A percentile compares a stretch with the other conserved stretches of the same genome.
Conservation (phyloP, 768 basidiomycete species). For the Mycena indigotica region DNA sequence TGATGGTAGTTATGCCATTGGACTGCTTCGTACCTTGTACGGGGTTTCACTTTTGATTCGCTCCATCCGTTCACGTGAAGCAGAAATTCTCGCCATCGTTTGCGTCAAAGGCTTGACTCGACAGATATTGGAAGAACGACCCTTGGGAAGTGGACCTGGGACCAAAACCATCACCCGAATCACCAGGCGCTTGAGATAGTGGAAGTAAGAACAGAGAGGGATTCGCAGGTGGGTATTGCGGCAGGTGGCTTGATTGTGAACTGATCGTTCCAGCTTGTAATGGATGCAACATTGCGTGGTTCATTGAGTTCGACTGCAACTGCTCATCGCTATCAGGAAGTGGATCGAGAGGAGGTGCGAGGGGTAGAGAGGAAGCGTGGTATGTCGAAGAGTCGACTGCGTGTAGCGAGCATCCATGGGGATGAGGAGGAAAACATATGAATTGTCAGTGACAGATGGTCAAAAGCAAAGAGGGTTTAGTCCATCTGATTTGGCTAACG, state of each 20-base stretch:
- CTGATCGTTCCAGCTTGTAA: background rate
- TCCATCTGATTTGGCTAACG: background rate
- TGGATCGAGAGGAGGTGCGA: conserved; percentile 7
- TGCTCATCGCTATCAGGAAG: conserved; percentile 3
- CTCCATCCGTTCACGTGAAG: background rate
- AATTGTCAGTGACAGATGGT: background rate
- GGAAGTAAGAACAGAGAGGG: background rate
- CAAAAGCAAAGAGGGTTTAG: background rate
- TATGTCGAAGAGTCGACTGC: background rate
- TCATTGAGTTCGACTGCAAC: conserved; percentile 1
- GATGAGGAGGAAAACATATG: background rate
- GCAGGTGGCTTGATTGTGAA: background rate
- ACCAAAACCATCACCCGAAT: conserved; percentile 14
- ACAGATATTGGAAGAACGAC: conserved; percentile 45
- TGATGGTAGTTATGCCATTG: conserved; percentile 32
- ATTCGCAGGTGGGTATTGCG: background rate
- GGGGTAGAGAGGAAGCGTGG: background rate
- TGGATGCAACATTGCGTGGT: background rate
- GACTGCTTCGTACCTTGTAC: conserved; percentile 39
- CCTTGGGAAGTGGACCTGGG: conserved; percentile 41
- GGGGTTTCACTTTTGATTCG: background rate
- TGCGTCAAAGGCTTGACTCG: conserved; percentile 42
- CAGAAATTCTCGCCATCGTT: conserved; percentile 35
- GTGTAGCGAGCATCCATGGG: background rate
- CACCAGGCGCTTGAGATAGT: background rate